Base-by-base conservation (phyloP, 345 rosid genomes). In the Eucalyptus erythrocorys region DNA sequence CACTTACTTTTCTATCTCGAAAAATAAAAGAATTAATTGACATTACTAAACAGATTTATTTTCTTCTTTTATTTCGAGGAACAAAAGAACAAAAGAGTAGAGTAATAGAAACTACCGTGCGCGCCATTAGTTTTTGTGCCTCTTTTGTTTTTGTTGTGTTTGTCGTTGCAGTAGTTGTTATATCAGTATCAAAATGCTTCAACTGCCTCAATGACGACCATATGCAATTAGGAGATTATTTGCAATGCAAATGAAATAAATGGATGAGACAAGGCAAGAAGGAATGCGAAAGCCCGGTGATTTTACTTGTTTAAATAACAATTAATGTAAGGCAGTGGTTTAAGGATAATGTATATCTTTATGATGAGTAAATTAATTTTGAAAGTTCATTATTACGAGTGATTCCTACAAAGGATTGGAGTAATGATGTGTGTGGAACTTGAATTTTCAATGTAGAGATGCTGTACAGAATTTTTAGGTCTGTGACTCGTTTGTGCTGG, bases 141-240 rank as follows among this genome's bases (percentile, higher is more conserved):
- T 91, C 92, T 42, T 87, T 88, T 48, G 86, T 87, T 87, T 85
- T 95, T 47, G 87, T 64, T 76, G 89, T 87, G 24, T 92, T 89
- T 10, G 80, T 92, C 40, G 79, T 90, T 85, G 53, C 90, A 66
- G 9, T 92, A 85, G 59, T 92, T 26, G 71, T 86, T 47, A 48
- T 93, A 51, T 86, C 50, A 40, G 37, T 89, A 88, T 94, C 93
- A 47, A 92, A 93, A 87, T 89, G 92, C 86, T 94, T 89, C 59
- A 89, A 89, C 79, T 93, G 91, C 89, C 91, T 92, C 42, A 88
- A 89, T 59, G 92, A 92, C 43, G 89, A 89, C 43, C 94, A 92
- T 13, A 79, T 90, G 26, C 93, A 89, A 49, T 80, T 88, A 47
- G 90, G 40, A 40, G 94, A 93, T 14, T n/a, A 4, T n/a, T 66